Evolutionary conservation across 2,329 filamentous ascomycete species (phyloP).

Genomic region (Curvularia sp.): DNA sequence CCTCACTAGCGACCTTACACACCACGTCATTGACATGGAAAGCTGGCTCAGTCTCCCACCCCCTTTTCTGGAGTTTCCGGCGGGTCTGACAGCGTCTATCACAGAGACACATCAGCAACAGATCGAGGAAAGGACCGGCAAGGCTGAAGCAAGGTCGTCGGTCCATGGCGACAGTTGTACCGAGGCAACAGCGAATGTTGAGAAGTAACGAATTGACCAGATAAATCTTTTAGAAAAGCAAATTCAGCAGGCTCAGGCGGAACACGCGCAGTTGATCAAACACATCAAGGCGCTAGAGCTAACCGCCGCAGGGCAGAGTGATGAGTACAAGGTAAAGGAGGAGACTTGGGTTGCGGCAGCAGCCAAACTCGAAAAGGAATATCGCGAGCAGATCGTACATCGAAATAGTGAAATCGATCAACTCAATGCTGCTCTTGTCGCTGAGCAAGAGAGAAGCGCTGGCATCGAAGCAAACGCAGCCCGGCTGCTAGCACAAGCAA

Average conservation of each 20-base stretch:
- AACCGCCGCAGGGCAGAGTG: neutral
- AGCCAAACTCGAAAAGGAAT: conserved; percentile 1
- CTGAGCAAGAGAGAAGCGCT: neutral
- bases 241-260: neutral
- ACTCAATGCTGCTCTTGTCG: neutral
- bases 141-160: neutral
- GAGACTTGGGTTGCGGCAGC: neutral
- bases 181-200: neutral
- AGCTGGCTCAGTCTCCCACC: conserved; percentile 9
- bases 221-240: neutral
- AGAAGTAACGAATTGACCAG: neutral
- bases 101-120: neutral
- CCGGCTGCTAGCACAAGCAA: neutral
- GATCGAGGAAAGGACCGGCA: neutral
- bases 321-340: neutral
- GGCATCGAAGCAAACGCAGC: neutral
- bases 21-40: conserved; percentile 10
- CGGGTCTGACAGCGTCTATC: neutral
- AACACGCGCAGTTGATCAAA: neutral
- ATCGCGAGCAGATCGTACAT: neutral
- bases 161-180: neutral
- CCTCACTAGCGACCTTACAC: neutral
- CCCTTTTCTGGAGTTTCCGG: neutral
- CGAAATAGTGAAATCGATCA: neutral
- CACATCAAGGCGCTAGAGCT: neutral